Evolutionary conservation across 371 early-diverging fungal species (phyloP).

Genomic region (Mortierella sp.): DNA sequence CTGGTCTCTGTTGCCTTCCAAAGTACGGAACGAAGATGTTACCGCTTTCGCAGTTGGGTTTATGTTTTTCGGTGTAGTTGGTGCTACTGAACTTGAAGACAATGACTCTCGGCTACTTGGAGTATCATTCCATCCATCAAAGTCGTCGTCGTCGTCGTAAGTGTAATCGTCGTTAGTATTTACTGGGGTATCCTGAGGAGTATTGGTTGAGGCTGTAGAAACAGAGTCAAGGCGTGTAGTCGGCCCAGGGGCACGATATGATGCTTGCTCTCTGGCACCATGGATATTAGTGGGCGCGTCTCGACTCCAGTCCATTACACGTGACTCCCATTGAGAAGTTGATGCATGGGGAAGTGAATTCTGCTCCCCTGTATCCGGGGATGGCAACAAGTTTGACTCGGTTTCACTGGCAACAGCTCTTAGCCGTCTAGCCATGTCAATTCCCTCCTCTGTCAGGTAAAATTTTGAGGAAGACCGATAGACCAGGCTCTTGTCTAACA

Average conservation of each 20-base stretch:
- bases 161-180: not conserved
- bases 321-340: constrained; percentile 1
- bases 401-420: constrained; percentile 25
- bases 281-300: not conserved
- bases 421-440: constrained; percentile 68
- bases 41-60: not conserved
- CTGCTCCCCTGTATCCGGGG: not conserved
- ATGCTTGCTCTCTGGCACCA: not conserved
- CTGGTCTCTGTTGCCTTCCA: constrained; percentile 6
- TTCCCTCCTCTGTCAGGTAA: constrained; percentile 82
- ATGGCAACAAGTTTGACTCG: not conserved
- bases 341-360: not conserved
- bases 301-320: not conserved
- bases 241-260: not conserved
- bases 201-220: not conserved
- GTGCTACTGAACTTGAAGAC: not conserved
- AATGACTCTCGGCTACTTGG: not conserved
- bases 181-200: not conserved
- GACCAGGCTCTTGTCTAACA: constrained; percentile 77
- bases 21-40: not conserved
- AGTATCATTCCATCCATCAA: constrained; percentile 2
- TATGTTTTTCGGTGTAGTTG: not conserved
- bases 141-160: not conserved
- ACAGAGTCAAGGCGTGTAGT: not conserved
- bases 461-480: constrained; percentile 72